phyloP scores from a whole-genome alignment of 1,139 yeast species.

The Diutina siamensis region DNA sequence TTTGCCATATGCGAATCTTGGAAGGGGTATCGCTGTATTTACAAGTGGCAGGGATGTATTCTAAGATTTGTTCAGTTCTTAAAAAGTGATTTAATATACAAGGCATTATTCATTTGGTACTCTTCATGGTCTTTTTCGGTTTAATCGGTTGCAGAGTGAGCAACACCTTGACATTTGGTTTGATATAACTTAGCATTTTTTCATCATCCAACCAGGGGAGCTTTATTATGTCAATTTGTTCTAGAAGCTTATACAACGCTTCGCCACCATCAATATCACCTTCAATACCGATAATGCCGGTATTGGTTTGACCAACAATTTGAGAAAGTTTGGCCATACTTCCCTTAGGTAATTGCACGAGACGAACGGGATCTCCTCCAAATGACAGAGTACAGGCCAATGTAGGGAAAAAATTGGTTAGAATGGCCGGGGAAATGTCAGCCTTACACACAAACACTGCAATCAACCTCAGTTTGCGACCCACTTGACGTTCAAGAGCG shows the following conservation, averaged over 20 bases:
- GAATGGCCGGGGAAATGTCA: conserved; percentile 37
- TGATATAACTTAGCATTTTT: conserved; percentile 7
- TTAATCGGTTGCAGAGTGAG: conserved; percentile 9
- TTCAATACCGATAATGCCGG: conserved; percentile 21
- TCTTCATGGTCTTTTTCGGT: not conserved
- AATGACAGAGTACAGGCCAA: conserved; percentile 36
- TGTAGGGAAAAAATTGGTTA: conserved; percentile 42
- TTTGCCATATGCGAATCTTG: conserved; percentile 79
- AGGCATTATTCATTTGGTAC: not conserved
- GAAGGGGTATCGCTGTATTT: conserved; percentile 88
- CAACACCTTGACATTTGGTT: conserved; percentile 9
- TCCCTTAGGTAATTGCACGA: conserved; percentile 44
- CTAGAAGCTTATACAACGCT: conserved; percentile 21
- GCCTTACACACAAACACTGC: conserved; percentile 40
- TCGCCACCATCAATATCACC: conserved; percentile 15
- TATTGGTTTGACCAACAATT: conserved; percentile 18
- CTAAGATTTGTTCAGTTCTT: conserved; percentile 32
- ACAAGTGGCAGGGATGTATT: conserved; percentile 76
- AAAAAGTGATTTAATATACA: not conserved
- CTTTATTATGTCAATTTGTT: conserved; percentile 25
- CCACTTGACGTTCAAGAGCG: conserved; percentile 38
- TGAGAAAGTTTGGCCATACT: conserved; percentile 25
- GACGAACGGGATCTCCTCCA: conserved; percentile 23
- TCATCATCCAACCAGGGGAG: conserved; percentile 32
- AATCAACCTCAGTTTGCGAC: conserved; percentile 11